Percentiles rank a stretch among this genome's conserved stretches.
phyloP scores from a whole-genome alignment of 169 alveolate species.

The Plasmodium cynomolgi region DNA sequence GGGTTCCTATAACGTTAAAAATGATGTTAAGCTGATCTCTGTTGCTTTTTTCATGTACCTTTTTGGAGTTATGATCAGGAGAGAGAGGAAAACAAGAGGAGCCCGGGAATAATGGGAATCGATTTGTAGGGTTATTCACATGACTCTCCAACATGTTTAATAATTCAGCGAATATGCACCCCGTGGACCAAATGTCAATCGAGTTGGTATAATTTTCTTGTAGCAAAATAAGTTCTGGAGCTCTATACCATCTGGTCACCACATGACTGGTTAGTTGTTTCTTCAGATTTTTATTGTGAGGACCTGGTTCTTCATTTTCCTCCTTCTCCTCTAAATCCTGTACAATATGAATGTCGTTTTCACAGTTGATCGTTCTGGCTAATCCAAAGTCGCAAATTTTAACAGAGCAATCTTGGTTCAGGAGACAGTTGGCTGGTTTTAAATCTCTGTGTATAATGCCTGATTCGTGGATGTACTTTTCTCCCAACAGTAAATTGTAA shows the following conservation, averaged over 20 bases:
- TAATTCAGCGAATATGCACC: constrained; percentile 97
- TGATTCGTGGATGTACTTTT: constrained; percentile 95
- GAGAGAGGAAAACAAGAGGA: constrained; percentile 96
- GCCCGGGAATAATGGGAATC: constrained; percentile 98
- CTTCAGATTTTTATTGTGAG: constrained; percentile 84
- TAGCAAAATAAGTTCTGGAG: constrained; percentile 98
- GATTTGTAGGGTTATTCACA: constrained; percentile 93
- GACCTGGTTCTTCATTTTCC: constrained; percentile 75
- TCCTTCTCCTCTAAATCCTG: constrained; percentile 70
- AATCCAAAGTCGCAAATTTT: constrained; percentile 98
- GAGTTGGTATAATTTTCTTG: constrained; percentile 98
- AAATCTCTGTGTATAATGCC: constrained; percentile 98
- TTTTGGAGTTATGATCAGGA: constrained; percentile 92
- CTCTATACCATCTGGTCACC: constrained; percentile 99
- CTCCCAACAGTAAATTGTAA: constrained; percentile 95
- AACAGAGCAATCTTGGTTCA: constrained; percentile 98
- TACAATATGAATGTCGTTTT: constrained; percentile 41
- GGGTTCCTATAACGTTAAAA: constrained; percentile 97
- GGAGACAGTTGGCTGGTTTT: constrained; percentile 98
- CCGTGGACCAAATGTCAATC: constrained; percentile 98
- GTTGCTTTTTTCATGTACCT: constrained; percentile 82
- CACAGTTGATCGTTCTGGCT: constrained; percentile 90
- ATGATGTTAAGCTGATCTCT: constrained; percentile 96
- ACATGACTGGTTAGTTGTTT: constrained; percentile 98
- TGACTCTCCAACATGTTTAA: constrained; percentile 95